These are phyloP conservation scores for Capsicum chinense DNA, from an alignment of 257 asterid species.

Conservation along the genomic window DNA sequence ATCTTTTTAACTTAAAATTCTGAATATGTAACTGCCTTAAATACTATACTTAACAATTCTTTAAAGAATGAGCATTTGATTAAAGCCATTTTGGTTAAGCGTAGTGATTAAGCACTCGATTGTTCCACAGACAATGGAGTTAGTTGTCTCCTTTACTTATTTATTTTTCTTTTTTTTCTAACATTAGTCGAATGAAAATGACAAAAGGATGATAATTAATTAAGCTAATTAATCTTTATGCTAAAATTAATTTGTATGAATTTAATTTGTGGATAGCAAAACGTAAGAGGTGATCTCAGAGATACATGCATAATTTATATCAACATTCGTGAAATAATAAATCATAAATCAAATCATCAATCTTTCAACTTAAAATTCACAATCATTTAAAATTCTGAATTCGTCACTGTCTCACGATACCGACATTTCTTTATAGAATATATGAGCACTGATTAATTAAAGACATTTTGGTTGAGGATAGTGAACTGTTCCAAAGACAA, in stretches of 20 bases:
- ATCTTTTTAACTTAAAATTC: neutral
- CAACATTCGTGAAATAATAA: too few species aligned
- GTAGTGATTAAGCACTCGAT: neutral
- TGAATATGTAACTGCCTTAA: too few species aligned
- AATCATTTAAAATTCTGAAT: neutral
- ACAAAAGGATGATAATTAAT: constrained; percentile 16
- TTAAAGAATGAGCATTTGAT: constrained; percentile 23
- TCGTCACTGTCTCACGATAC: neutral
- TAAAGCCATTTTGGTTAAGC: neutral
- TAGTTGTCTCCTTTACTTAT: neutral
- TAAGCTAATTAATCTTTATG: constrained; percentile 28
- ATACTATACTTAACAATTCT: neutral
- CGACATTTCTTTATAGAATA: constrained; percentile 28
- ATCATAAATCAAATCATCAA: too few species aligned
- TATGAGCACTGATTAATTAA: neutral
- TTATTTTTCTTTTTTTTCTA: too few species aligned
- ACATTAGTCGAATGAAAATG: neutral
- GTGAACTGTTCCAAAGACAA: constrained; percentile 23
- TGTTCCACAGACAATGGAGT: constrained; percentile 37
- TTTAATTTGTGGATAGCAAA: constrained; percentile 18
- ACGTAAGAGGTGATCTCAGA: constrained; percentile 22
- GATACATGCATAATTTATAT: constrained; percentile 15
- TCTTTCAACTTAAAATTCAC: neutral
- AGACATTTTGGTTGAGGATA: neutral
- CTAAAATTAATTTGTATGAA: neutral